Evolutionary conservation across 1,284 basidiomycete genomes (phyloP).

Genomic region (Farysia itapuensis): DNA sequence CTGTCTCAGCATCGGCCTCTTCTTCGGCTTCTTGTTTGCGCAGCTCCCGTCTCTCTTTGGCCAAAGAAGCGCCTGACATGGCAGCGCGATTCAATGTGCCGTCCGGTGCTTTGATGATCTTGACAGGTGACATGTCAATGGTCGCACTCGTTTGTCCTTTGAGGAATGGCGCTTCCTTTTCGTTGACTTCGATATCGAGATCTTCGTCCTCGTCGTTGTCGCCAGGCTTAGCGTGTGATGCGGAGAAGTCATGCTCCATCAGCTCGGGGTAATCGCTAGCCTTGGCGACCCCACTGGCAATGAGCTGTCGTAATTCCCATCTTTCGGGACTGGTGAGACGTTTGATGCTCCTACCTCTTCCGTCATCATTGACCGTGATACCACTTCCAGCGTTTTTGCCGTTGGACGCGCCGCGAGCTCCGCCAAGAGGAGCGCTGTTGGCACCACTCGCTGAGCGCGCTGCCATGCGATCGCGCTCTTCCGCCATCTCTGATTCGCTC

Average conservation of each 20-base stretch:
- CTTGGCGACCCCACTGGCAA: slow-evolving; percentile 88
- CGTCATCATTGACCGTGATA: slow-evolving; percentile 38
- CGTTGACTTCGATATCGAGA: slow-evolving; percentile 92
- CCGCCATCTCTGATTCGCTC: slow-evolving; percentile 74
- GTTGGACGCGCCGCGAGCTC: slow-evolving; percentile 1
- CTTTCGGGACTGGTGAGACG: slow-evolving; percentile 93
- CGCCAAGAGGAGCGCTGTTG: slow-evolving; percentile 62
- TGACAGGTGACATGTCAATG: slow-evolving; percentile 92
- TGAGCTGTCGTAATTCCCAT: slow-evolving; percentile 99
- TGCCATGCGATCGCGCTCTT: slow-evolving; percentile 30
- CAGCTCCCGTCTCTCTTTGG: slow-evolving; percentile 91
- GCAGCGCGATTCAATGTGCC: slow-evolving; percentile 83
- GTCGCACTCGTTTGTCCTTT: slow-evolving; percentile 93
- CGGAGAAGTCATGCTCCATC: slow-evolving; percentile 67
- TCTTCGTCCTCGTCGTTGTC: slow-evolving; percentile 64
- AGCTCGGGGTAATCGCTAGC: slow-evolving; percentile 95
- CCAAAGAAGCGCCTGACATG: slow-evolving; percentile 84
- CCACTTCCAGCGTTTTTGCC: slow-evolving; percentile 20
- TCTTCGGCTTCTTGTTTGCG: slow-evolving; percentile 94
- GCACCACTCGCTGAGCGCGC: slow-evolving; percentile 60
- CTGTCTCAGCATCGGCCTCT: slow-evolving; percentile 85
- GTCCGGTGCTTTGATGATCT: slow-evolving; percentile 73
- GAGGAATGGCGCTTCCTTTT: slow-evolving; percentile 95
- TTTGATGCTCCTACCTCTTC: slow-evolving; percentile 66
- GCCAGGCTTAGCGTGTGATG: slow-evolving; percentile 41